phyloP scores from a whole-genome alignment of 108 stramenopile genomes.

The Poteriospumella lacustris region DNA sequence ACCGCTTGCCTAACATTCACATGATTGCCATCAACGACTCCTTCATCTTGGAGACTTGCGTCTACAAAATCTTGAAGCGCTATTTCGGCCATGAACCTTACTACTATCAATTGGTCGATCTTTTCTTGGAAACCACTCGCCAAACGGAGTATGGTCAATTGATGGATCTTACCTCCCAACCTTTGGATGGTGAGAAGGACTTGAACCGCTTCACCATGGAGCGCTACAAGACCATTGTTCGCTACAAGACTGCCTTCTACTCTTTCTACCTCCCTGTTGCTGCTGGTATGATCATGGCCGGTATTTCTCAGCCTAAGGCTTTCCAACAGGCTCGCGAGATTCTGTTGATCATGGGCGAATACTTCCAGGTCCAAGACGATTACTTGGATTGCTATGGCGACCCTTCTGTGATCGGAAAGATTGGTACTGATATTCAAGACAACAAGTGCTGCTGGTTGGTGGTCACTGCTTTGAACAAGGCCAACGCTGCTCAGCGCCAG shows the following conservation, averaged over 20 bases:
- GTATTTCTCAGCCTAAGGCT: constrained; percentile 37
- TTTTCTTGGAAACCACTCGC: constrained; percentile 66
- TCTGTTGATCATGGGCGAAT: no score
- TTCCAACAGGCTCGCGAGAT: constrained; percentile 60
- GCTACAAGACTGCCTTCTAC: constrained; percentile 99
- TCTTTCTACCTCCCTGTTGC: constrained; percentile 90
- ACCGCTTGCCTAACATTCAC: constrained; percentile 51
- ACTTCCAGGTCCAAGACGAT: constrained; percentile 99
- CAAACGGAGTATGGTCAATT: constrained; percentile 96
- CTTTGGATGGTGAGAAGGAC: constrained; percentile 47
- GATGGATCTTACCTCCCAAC: constrained; percentile 71
- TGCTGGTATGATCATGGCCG: constrained; percentile 63
- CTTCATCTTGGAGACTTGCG: constrained; percentile 80
- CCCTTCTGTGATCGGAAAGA: constrained; percentile 89
- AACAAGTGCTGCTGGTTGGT: constrained; percentile 99
- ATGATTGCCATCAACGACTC: constrained; percentile 93
- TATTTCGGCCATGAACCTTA: constrained; percentile 71
- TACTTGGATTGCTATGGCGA: constrained; percentile 90
- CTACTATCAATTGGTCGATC: constrained; percentile 68
- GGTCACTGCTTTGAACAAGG: constrained; percentile 65
- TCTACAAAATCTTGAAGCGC: constrained; percentile 71
- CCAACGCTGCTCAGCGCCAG: constrained; percentile 37
- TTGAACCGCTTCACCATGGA: constrained; percentile 40
- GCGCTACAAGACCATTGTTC: constrained; percentile 65
- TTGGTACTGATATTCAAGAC: constrained; percentile 99